phyloP scores from a whole-genome alignment of 257 asterid genomes.

The Jacaranda mimosifolia region DNA sequence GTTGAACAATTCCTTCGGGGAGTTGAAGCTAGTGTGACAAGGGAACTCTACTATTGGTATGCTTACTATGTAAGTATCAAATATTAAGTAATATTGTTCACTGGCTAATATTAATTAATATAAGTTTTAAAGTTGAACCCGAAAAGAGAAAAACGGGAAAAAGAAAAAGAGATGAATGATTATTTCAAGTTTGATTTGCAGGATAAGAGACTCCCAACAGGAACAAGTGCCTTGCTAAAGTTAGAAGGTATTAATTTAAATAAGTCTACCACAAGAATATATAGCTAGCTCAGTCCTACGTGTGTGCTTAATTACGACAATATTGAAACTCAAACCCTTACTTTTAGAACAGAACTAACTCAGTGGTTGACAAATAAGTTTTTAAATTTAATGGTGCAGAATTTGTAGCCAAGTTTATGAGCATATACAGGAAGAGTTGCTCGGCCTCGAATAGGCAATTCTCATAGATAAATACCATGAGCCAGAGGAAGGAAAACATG shows the following conservation, averaged over 20 bases:
- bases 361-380: background rate
- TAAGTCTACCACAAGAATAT: background rate
- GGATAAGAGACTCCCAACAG: constrained; percentile 85
- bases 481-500: too few species aligned
- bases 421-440: constrained; percentile 69
- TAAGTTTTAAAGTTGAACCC: background rate
- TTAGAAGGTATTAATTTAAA: constrained; percentile 25
- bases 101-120: background rate
- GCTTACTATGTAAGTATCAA: constrained; percentile 78
- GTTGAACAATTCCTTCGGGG: constrained; percentile 69
- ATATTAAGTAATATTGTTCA: constrained; percentile 4
- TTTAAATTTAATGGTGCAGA: constrained; percentile 53
- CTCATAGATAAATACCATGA: background rate
- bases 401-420: constrained; percentile 83
- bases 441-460: constrained; percentile 49
- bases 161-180: constrained; percentile 9
- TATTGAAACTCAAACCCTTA: too few species aligned
- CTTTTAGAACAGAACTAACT: too few species aligned
- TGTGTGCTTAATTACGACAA: too few species aligned
- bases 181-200: constrained; percentile 43
- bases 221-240: constrained; percentile 71
- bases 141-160: background rate
- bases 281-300: too few species aligned
- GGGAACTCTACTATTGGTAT: constrained; percentile 86
- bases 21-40: constrained; percentile 56